Conservation (phyloP, 192 early-diverging fungal genomes). For the Ambispora gerdemannii region DNA sequence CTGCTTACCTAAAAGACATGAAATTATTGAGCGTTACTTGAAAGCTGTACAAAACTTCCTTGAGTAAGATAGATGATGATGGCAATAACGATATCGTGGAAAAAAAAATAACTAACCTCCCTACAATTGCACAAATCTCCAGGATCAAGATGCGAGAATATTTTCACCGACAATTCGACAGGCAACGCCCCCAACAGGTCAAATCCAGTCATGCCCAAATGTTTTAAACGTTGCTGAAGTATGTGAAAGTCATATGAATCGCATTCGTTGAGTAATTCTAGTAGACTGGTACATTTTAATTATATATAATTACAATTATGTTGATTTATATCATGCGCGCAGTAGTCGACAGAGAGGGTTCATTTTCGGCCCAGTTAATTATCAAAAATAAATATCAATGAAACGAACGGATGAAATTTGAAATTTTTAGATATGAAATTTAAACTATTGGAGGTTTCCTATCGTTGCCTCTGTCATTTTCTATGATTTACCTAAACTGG, state of each 20-base stretch:
- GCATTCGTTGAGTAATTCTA: conserved; percentile 10
- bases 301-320: not conserved
- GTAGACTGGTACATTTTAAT: conserved; percentile 5
- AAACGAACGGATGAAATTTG: not conserved
- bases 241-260: conserved; percentile 21
- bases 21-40: not conserved
- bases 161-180: conserved; percentile 23
- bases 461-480: no score
- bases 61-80: not conserved
- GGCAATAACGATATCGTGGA: not conserved
- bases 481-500: no score
- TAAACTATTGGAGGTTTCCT: no score
- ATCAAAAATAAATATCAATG: not conserved
- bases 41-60: no score
- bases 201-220: not conserved
- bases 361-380: no score
- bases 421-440: no score
- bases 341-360: not conserved
- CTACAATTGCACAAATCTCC: conserved; percentile 21
- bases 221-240: conserved; percentile 7
- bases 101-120: not conserved
- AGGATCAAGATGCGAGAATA: conserved; percentile 4
- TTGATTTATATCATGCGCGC: not conserved
- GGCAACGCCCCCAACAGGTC: conserved; percentile 24
- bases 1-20: conserved; percentile 1